Evolutionary conservation across 2,329 filamentous ascomycete genomes (phyloP).

Genomic region (Trichoderma aggressivum): DNA sequence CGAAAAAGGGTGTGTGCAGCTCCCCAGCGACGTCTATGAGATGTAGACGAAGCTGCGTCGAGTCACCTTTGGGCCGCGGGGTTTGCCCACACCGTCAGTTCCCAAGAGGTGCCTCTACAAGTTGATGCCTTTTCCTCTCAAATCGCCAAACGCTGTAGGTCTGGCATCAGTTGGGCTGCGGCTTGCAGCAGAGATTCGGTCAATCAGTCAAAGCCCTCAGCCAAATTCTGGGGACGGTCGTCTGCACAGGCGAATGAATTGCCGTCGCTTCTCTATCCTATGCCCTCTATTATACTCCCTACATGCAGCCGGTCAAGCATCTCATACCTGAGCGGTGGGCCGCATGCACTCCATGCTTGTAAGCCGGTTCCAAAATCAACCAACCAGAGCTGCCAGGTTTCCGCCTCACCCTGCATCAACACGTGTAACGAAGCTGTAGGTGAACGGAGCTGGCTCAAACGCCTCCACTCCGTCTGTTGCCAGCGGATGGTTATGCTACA

Average conservation of each 20-base stretch:
- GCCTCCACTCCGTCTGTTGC: neutral
- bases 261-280: neutral
- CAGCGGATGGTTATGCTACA: neutral
- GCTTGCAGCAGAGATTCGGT: neutral
- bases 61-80: neutral
- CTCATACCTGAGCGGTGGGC: slow-evolving; percentile 5
- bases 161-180: neutral
- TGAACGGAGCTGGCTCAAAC: neutral
- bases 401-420: slow-evolving; percentile 14
- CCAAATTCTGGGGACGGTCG: neutral
- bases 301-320: slow-evolving; percentile 9
- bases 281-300: neutral
- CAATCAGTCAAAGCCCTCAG: neutral
- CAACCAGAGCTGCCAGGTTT: neutral
- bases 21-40: neutral
- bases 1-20: neutral
- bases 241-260: neutral
- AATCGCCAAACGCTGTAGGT: neutral
- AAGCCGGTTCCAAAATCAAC: neutral
- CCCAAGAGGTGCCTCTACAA: neutral
- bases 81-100: neutral
- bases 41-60: neutral
- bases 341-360: neutral
- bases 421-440: slow-evolving; percentile 13
- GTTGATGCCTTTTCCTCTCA: neutral